Base-by-base conservation (phyloP, 805 yeast species). In the Ogataea henricii region DNA sequence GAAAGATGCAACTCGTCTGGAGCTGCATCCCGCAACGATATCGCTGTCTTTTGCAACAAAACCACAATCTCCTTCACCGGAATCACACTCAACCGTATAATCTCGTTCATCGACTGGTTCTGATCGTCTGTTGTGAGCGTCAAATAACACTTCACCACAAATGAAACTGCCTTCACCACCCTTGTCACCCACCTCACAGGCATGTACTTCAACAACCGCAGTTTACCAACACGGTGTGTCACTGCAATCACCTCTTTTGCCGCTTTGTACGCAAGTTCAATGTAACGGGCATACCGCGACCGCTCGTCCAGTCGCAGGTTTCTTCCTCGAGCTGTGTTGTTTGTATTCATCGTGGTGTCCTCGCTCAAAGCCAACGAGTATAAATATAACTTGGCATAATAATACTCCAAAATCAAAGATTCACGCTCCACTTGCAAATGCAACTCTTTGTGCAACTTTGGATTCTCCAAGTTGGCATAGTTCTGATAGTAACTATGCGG, bases 161-260 rank as follows among this genome's bases (percentile, higher is more conserved):
- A 91, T 2, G 96, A 94, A 10, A 89, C 89, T 0, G 97, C 88
- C 57, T 92, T 81, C 17, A 91, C 90, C 22, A 89, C 82, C 44
- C 96, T 74, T 0, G 88, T 85, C 6, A 87, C 83, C 96, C 97
- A 90, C 53, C 96, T 72, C n/a, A 89, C 90, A 1, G 98, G 97
- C 83, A 90, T 89, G 60, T 76, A 85, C 48, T 82, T 73, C 45
- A 89, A 68, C 72, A 85, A 68, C 49, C 77, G 79, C 49, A 85
- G 67, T 52, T 74, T 74, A 57, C 85, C 88, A 5, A 89, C 82
- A 33, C 94, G 68, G 47, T 79, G 81, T 3, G 91, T 87, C 4
- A 86, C 84, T 20, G 78, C 74, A 22, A 91, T 68, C 57, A 88
- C 79, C 61, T 87, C 95, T 57, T 83, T 83, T 1, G 97, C 97